These are phyloP conservation scores for Sporothrix euskadiensis DNA, from an alignment of 2,329 filamentous ascomycete genomes.

Conservation along the genomic window DNA sequence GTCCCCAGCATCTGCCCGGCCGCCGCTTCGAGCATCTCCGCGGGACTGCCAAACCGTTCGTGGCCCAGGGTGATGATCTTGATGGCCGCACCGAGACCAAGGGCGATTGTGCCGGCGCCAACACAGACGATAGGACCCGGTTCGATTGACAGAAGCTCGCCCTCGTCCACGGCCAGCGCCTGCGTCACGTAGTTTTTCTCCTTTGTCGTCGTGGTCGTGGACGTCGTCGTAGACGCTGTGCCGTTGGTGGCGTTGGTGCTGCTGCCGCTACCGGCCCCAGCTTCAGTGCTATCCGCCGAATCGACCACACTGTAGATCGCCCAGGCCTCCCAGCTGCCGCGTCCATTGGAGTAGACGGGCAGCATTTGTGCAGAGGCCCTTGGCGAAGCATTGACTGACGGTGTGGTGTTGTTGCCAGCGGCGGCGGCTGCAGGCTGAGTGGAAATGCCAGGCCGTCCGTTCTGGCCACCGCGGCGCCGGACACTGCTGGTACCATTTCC, in stretches of 20 bases:
- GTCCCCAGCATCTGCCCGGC: constrained; percentile 36
- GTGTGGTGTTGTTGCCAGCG: background rate
- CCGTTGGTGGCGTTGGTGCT: background rate
- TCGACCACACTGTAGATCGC: constrained; percentile 50
- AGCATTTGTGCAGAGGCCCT: background rate
- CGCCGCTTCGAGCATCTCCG: constrained; percentile 37
- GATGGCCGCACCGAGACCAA: constrained; percentile 71
- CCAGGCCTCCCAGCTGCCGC: constrained; percentile 57
- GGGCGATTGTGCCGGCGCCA: constrained; percentile 64
- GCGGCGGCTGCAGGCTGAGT: background rate
- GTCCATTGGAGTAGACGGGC: constrained; percentile 7
- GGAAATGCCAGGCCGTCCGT: background rate
- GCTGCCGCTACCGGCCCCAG: constrained; percentile 45
- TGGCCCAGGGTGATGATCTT: constrained; percentile 69
- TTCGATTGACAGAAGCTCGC: constrained; percentile 53
- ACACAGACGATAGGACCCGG: constrained; percentile 65
- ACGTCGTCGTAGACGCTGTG: background rate
- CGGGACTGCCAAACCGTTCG: constrained; percentile 59
- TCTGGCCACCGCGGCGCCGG: constrained; percentile 16
- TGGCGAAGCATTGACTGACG: background rate
- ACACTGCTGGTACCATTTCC: constrained; percentile 32
- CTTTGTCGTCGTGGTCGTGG: background rate
- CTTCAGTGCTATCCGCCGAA: constrained; percentile 43
- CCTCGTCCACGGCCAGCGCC: constrained; percentile 47
- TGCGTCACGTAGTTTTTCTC: constrained; percentile 37